These are phyloP conservation scores for Podospora anserina DNA, from an alignment of 495 filamentous ascomycete genomes.

Conservation along the genomic window DNA sequence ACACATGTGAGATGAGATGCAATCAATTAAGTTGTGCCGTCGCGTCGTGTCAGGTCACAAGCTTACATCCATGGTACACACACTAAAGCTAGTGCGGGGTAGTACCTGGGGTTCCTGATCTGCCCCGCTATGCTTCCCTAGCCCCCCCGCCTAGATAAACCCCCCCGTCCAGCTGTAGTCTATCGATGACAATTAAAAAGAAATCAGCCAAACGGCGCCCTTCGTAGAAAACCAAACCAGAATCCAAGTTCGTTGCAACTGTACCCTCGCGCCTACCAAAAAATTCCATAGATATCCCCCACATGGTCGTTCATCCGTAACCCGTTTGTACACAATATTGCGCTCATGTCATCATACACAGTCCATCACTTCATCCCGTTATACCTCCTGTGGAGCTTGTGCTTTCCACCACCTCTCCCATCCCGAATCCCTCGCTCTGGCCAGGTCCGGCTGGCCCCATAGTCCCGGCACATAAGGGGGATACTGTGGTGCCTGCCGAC, in stretches of 20 bases:
- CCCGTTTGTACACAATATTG: not conserved
- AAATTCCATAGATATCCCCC: not conserved
- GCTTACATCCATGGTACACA: not conserved
- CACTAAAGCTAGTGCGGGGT: not conserved
- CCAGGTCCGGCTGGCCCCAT: slow-evolving; percentile 1
- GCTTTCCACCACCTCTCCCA: slow-evolving; percentile 34
- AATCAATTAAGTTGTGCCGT: slow-evolving; percentile 3
- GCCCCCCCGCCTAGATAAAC: no score
- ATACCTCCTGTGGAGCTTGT: slow-evolving; percentile 22
- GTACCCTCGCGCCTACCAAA: not conserved
- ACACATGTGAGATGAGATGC: not conserved
- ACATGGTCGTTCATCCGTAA: not conserved
- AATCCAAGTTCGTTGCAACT: no score
- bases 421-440: slow-evolving; percentile 21
- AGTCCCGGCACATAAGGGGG: not conserved
- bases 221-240: not conserved
- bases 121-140: not conserved
- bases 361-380: not conserved
- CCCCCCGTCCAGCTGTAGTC: no score
- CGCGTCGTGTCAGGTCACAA: slow-evolving; percentile 8
- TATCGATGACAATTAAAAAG: no score
- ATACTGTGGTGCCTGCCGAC: not conserved
- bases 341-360: not conserved
- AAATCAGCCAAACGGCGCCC: no score
- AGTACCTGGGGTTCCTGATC: not conserved